Evolutionary conservation across 2,329 filamentous ascomycete species (phyloP).

Genomic region (Hypoxylon sp.): DNA sequence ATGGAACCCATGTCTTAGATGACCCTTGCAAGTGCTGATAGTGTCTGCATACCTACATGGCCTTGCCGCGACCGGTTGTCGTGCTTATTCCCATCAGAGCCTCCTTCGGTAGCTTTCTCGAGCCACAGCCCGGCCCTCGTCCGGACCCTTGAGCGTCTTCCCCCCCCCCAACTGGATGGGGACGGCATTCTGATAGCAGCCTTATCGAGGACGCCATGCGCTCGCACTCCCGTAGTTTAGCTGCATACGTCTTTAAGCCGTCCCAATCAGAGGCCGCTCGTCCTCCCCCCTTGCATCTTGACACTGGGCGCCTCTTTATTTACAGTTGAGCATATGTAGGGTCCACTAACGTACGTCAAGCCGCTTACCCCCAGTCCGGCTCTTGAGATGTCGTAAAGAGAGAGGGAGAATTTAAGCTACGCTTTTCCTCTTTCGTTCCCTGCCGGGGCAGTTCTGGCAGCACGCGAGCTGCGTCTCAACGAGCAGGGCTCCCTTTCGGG

Average conservation of each 20-base stretch:
- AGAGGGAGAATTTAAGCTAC: conserved; percentile 16
- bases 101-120: conserved; percentile 30
- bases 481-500: conserved; percentile 21
- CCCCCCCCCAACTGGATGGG: conserved; percentile 19
- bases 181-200: conserved; percentile 29
- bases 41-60: conserved; percentile 35
- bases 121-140: conserved; percentile 33
- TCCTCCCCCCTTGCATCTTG: conserved; percentile 33
- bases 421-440: conserved; percentile 12
- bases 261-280: conserved; percentile 32
- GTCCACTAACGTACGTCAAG: conserved; percentile 32
- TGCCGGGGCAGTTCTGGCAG: conserved; percentile 20
- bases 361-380: conserved; percentile 11
- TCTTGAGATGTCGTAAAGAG: conserved; percentile 26
- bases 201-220: conserved; percentile 34
- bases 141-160: conserved; percentile 17
- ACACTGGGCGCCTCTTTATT: conserved; percentile 34
- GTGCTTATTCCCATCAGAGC: conserved; percentile 31
- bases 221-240: conserved; percentile 24
- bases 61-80: conserved; percentile 33
- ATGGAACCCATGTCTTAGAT: conserved; percentile 36
- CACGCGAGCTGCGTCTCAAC: conserved; percentile 17
- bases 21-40: conserved; percentile 36
- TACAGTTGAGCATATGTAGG: conserved; percentile 27
- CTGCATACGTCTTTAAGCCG: conserved; percentile 24